Base-by-base conservation (phyloP, 2,329 filamentous ascomycete genomes). In the Alternaria triticimaculans region DNA sequence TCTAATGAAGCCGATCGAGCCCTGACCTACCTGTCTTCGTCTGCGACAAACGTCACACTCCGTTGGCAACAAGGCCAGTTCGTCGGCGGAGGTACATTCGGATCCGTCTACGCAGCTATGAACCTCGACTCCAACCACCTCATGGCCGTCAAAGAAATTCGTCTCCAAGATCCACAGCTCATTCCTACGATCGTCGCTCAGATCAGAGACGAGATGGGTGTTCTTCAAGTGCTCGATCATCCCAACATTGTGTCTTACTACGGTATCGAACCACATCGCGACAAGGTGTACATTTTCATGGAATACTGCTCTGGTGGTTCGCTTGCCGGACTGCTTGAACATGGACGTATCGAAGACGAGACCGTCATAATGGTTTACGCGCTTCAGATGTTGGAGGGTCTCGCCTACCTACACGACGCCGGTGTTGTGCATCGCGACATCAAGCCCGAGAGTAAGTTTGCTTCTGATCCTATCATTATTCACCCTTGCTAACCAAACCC, bases 221-320 rank as follows among this genome's bases (percentile, higher is more conserved):
- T 99, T 6, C 84, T 99, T 53, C 95, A 98, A 80, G 92, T 97
- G 1, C 87, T 99, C 49, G 94, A 99, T 76, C 96, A 99, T 77
- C 96, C 96, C 21, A 99, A 99, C 77, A 93, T 99, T 65, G 96
- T 99, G 21, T 95, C 94, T 10, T 99, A 99, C 81, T 96, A 96
- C 76, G 96, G 96, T 62, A 98, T 99, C 75, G 96, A 99, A 80
- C 96, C 97, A 3, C 96, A 99, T 81, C 89, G 96, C 67, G 96
- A 99, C 84, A 96, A 97, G 77, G 96, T 99, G n/a, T 99, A 98
- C 81, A 97, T 99, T 71, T 99, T 99, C 79, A 99, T 99, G 96
- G 96, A 99, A 80, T 98, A 97, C 81, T 99, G 96, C 80, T 96
- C 94, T 5, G 95, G 96, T 55, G 96, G 96, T 20, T 98, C 95